phyloP scores from a whole-genome alignment of 345 rosid species.

The Streptanthus diversifolius region DNA sequence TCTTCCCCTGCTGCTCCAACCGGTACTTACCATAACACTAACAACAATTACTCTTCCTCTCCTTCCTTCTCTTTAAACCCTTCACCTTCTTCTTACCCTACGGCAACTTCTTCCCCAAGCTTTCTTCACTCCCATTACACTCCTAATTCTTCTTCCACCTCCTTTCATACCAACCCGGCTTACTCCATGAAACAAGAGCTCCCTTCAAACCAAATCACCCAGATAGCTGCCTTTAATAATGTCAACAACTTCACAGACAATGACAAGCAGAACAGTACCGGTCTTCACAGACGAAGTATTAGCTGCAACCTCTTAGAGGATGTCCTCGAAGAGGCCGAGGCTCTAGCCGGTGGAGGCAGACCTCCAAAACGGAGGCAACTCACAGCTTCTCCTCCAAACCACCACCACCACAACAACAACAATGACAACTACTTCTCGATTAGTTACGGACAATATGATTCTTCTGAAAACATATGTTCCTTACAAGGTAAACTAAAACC shows the following conservation, averaged over 20 bases:
- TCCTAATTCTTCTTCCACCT: conserved; percentile 26
- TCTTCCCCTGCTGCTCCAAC: conserved; percentile 24
- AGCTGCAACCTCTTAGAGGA: conserved; percentile 52
- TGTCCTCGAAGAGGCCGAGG: conserved; percentile 51
- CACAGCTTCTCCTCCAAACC: conserved; percentile 31
- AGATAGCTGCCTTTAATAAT: background rate
- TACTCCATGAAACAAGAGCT: conserved; percentile 51
- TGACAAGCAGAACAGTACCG: conserved; percentile 11
- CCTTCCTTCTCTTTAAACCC: conserved; percentile 34
- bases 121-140: conserved; percentile 27
- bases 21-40: conserved; percentile 25
- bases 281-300: conserved; percentile 25
- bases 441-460: conserved; percentile 28
- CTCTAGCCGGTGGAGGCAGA: conserved; percentile 23
- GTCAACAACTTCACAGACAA: conserved; percentile 18
- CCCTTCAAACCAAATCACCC: conserved; percentile 66
- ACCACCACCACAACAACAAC: conserved; percentile 9
- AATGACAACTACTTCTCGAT: conserved; percentile 38
- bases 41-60: conserved; percentile 17
- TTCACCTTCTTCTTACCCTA: conserved; percentile 31
- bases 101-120: conserved; percentile 24
- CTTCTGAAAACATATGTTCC: conserved; percentile 34
- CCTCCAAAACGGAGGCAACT: conserved; percentile 35
- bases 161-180: conserved; percentile 26
- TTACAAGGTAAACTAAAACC: conserved; percentile 26